Base-by-base conservation (phyloP, 352 stramenopile genomes). In the Pythium periplocum region DNA sequence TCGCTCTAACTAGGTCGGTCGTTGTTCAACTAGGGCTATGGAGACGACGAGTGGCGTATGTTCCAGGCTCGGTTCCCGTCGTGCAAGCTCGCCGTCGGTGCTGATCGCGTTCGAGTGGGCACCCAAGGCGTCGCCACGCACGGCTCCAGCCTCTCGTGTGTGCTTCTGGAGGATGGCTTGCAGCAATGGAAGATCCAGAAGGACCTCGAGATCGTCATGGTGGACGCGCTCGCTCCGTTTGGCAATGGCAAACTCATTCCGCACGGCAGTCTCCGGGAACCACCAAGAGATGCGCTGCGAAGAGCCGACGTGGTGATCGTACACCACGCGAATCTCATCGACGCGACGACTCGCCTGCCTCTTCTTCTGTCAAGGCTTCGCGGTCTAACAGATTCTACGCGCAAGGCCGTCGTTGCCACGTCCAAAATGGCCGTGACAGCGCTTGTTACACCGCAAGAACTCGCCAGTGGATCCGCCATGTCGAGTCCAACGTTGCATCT, bases 131-230 rank as follows among this genome's bases (percentile, higher is more conserved):
- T 45, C 6, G 39, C 36, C 8, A 54, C 34, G 7, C 40, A 58
- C 42, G 47, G 49, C 41, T 72, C 51, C 3, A 10, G 75, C 61
- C 54, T 83, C 4, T 59, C 54, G 17, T 68, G 73, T 47, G 54
- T 85, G 10, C 40, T 90, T 34, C 37, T 90, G 37, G 78, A 90
- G 33, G 78, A 90, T 51, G 78, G 78, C 10, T 51, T 90, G 38
- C 78, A 90, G 66, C 78, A 90, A 63, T 90, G 75, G 74, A 57
- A 59, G 36, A 68, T 90, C 33, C 45, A 53, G 1, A 85, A 78
- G 48, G 72, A 87, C 45, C 43, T 90, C 11, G 76, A 90, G 49
- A 71, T 90, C 51, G 73, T 90, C 30, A 87, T 86, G 76, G 53
- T 90, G 45, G 76, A 90, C 36, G 74, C 72, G 31, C 56, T 87